Evolutionary conservation across 1,284 basidiomycete genomes (phyloP).

Genomic region (Ceratobasidium theobromae): DNA sequence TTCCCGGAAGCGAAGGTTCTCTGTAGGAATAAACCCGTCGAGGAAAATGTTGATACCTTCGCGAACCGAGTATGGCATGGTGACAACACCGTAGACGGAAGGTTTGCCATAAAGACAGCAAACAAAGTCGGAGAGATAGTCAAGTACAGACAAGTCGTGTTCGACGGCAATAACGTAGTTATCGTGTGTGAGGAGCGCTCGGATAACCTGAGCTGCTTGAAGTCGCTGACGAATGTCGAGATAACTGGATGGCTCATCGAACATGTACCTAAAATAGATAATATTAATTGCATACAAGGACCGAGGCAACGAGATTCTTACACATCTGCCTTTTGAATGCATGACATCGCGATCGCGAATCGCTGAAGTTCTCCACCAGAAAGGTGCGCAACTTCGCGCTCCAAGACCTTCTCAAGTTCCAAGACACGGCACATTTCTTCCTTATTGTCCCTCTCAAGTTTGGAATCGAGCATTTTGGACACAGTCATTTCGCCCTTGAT

Average conservation of each 20-base stretch:
- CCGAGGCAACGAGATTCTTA: slow-evolving; percentile 45
- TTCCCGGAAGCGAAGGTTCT: slow-evolving; percentile 94
- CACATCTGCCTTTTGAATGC: slow-evolving; percentile 91
- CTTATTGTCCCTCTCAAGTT: slow-evolving; percentile 82
- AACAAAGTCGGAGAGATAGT: slow-evolving; percentile 96
- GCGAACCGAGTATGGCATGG: slow-evolving; percentile 94
- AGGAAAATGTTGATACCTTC: slow-evolving; percentile 99
- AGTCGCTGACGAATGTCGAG: slow-evolving; percentile 93
- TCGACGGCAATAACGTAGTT: slow-evolving; percentile 96
- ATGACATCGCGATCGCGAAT: slow-evolving; percentile 93
- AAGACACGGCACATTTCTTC: slow-evolving; percentile 78
- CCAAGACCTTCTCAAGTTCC: slow-evolving; percentile 81
- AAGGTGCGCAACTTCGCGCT: slow-evolving; percentile 79
- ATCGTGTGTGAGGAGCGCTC: slow-evolving; percentile 72
- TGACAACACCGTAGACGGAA: slow-evolving; percentile 96
- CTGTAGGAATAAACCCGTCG: slow-evolving; percentile 97
- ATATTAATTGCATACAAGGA: slow-evolving; percentile 20
- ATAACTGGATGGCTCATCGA: slow-evolving; percentile 96
- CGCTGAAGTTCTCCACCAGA: slow-evolving; percentile 96
- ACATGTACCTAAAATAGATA: slow-evolving; percentile 75
- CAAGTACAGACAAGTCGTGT: slow-evolving; percentile 95
- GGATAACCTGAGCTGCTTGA: slow-evolving; percentile 94
- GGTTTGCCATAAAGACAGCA: slow-evolving; percentile 97
- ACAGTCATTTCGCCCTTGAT: slow-evolving; percentile 91
- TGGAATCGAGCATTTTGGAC: slow-evolving; percentile 85